These are phyloP conservation scores for Talaromyces stipitatus DNA, from an alignment of 495 filamentous ascomycete species.

Conservation along the genomic window DNA sequence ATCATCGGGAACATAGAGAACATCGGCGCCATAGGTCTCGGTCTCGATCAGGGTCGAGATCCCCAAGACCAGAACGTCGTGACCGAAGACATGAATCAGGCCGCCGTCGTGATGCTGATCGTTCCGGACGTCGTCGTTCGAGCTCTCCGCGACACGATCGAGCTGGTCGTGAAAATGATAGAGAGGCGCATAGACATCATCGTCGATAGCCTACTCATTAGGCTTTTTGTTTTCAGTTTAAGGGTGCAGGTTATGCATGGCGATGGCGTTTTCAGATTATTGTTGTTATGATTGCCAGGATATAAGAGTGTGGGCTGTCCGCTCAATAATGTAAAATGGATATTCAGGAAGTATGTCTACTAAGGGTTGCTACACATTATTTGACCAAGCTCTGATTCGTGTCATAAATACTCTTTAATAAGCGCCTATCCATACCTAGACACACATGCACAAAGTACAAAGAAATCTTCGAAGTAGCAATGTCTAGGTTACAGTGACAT, in stretches of 20 bases:
- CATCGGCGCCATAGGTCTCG: neutral
- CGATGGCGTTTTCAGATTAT: neutral
- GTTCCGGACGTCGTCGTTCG: neutral
- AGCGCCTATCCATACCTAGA: too few relatives aligned
- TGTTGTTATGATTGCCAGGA: neutral
- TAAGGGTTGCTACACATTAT: too few relatives aligned
- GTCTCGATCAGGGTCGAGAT: neutral
- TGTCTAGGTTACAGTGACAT: too few relatives aligned
- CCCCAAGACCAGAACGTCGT: neutral
- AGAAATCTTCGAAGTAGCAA: too few relatives aligned
- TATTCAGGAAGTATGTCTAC: too few relatives aligned
- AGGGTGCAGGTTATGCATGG: neutral
- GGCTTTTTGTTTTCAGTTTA: neutral
- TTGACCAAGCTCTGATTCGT: too few relatives aligned
- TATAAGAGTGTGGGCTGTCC: too few relatives aligned
- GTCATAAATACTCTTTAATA: too few relatives aligned
- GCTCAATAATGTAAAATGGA: too few relatives aligned
- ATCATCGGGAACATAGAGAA: neutral
- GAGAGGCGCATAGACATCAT: neutral
- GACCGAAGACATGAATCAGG: neutral
- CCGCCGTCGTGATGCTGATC: neutral
- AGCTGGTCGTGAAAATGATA: neutral
- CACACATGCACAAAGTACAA: too few relatives aligned
- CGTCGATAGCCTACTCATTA: neutral
- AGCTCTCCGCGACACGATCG: neutral